These are phyloP conservation scores for Crithidia thermophila DNA, from an alignment of 208 protist genomes.

Conservation along the genomic window DNA sequence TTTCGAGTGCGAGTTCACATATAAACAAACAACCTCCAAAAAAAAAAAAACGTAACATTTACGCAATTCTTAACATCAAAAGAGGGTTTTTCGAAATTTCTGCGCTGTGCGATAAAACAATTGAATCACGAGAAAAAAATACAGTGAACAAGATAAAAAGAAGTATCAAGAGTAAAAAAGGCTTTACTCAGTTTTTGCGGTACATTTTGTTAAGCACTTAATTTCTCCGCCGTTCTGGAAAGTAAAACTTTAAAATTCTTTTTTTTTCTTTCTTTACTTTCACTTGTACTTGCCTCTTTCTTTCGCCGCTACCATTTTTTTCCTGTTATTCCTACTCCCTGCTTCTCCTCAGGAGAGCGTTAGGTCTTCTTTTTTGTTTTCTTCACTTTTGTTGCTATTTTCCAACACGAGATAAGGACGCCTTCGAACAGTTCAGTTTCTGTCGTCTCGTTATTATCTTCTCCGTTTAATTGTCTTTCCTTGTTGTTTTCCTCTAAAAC, in stretches of 20 bases:
- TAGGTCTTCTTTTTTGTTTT: not conserved
- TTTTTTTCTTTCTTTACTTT: conserved; percentile 15
- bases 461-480: conserved; percentile 1
- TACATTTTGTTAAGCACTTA: too few relatives aligned
- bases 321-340: not conserved
- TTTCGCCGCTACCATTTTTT: not conserved
- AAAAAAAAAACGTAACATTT: not conserved
- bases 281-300: conserved; percentile 12
- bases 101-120: conserved; percentile 3
- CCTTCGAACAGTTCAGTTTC: not conserved
- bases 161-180: too few relatives aligned
- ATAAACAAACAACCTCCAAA: too few relatives aligned
- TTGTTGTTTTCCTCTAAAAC: conserved; percentile 13
- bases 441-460: not conserved
- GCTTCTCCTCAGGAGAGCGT: too few relatives aligned
- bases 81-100: not conserved
- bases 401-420: not conserved
- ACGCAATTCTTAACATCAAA: too few relatives aligned
- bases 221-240: not conserved
- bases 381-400: not conserved
- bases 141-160: not conserved
- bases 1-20: too few relatives aligned
- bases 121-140: not conserved
- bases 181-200: too few relatives aligned
- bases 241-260: not conserved